A percentile compares a stretch with the other conserved stretches of the same genome.
phyloP scores from a whole-genome alignment of 1,139 yeast species.

The Candida mesenterica region DNA sequence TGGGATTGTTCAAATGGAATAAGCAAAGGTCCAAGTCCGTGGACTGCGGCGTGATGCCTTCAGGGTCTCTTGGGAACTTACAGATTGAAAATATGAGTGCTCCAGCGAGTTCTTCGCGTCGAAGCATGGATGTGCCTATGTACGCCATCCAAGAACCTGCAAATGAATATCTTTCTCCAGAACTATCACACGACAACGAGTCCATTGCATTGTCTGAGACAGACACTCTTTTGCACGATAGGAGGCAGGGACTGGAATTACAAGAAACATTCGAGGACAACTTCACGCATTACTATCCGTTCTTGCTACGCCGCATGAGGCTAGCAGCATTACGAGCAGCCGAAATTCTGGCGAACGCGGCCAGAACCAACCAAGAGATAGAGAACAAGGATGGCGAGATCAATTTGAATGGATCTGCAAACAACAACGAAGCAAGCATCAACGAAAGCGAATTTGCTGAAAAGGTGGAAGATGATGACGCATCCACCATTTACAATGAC shows the following conservation, averaged over 20 bases:
- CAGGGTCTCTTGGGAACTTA: too few relatives aligned
- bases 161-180: not conserved
- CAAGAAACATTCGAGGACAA: conserved; percentile 39
- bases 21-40: conserved; percentile 8
- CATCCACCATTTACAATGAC: conserved; percentile 23
- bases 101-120: not conserved
- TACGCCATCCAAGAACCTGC: conserved; percentile 4
- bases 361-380: not conserved
- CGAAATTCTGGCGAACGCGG: not conserved
- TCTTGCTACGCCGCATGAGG: conserved; percentile 29
- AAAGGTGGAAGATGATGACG: too few relatives aligned
- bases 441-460: too few relatives aligned
- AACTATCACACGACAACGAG: conserved; percentile 3
- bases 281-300: conserved; percentile 40
- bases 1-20: conserved; percentile 8
- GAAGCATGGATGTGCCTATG: not conserved
- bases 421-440: not conserved
- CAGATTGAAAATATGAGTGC: not conserved
- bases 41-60: conserved; percentile 1
- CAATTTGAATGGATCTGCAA: too few relatives aligned
- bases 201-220: conserved; percentile 18
- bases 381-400: too few relatives aligned
- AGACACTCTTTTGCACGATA: conserved; percentile 19
- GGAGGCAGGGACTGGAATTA: conserved; percentile 26
- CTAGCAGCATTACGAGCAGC: conserved; percentile 9